Evolutionary conservation across 1,284 basidiomycete genomes (phyloP).

Genomic region (Puccinia horiana): DNA sequence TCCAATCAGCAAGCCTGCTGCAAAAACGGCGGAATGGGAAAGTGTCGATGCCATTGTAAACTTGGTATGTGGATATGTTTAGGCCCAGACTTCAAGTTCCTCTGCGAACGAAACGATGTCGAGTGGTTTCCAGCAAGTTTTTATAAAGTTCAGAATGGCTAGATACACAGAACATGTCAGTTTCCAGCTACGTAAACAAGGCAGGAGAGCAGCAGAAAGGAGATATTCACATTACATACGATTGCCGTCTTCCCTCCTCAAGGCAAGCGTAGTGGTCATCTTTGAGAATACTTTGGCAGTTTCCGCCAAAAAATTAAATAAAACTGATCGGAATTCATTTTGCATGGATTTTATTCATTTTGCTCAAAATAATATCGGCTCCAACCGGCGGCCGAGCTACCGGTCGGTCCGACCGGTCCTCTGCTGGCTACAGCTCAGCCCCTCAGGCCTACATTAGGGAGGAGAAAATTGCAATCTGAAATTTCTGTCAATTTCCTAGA

Average conservation of each 20-base stretch:
- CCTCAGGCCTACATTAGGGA: too few relatives aligned
- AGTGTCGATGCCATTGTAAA: slow-evolving; percentile 41
- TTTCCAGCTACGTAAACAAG: neutral
- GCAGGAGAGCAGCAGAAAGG: slow-evolving; percentile 2
- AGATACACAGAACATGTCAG: neutral
- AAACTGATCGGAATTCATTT: neutral
- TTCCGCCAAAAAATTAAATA: too few relatives aligned
- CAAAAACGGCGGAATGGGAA: slow-evolving; percentile 41
- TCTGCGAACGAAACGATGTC: neutral
- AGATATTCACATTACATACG: neutral
- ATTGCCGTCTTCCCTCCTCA: neutral
- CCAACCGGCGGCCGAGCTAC: too few relatives aligned
- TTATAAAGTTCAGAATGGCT: neutral
- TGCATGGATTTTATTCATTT: slow-evolving; percentile 28
- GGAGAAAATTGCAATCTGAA: too few relatives aligned
- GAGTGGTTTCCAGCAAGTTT: neutral
- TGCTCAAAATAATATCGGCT: neutral
- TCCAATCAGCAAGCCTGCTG: slow-evolving; percentile 40
- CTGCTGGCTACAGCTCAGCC: too few relatives aligned
- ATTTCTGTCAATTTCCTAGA: too few relatives aligned
- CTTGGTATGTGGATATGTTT: neutral
- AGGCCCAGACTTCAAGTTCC: neutral
- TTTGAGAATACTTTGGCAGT: neutral
- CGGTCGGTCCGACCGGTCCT: too few relatives aligned
- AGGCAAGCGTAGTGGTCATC: neutral